Evolutionary conservation across 768 basidiomycete species (phyloP).

Genomic region (Clitopilus hobsonii): DNA sequence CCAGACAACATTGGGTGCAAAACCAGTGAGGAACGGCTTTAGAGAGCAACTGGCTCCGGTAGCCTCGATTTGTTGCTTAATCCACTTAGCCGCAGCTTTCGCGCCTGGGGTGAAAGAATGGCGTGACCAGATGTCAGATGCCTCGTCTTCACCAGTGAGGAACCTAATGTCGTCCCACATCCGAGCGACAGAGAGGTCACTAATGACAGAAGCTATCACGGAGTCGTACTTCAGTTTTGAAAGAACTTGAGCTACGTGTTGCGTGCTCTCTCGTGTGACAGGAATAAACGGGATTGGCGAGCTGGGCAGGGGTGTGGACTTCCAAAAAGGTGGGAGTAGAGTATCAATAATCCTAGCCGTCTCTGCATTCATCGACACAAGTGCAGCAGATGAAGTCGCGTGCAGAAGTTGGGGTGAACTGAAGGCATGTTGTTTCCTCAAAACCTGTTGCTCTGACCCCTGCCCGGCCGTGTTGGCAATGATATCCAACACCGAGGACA

Average conservation of each 20-base stretch:
- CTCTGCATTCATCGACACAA: conserved; percentile 42
- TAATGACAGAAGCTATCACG: conserved; percentile 60
- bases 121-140: conserved; percentile 69
- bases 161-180: conserved; percentile 72
- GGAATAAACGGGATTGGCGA: conserved; percentile 44
- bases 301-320: conserved; percentile 55
- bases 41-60: conserved; percentile 74
- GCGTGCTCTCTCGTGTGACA: conserved; percentile 51
- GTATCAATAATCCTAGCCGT: conserved; percentile 48
- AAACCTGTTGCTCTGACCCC: background rate
- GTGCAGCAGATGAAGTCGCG: conserved; percentile 32
- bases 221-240: conserved; percentile 62
- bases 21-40: conserved; percentile 61
- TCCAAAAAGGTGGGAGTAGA: conserved; percentile 71
- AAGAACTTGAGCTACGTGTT: conserved; percentile 55
- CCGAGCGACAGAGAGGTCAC: conserved; percentile 60
- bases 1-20: conserved; percentile 88
- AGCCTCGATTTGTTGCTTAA: conserved; percentile 67
- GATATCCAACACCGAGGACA: conserved; percentile 29
- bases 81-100: conserved; percentile 62
- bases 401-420: conserved; percentile 25
- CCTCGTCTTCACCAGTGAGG: conserved; percentile 80
- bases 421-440: background rate
- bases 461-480: conserved; percentile 10
- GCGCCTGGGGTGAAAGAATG: conserved; percentile 78